Percentiles rank a stretch among this genome's conserved stretches.
Conservation (phyloP, 139 green algal genomes). For the Spirogloea muscicola region DNA sequence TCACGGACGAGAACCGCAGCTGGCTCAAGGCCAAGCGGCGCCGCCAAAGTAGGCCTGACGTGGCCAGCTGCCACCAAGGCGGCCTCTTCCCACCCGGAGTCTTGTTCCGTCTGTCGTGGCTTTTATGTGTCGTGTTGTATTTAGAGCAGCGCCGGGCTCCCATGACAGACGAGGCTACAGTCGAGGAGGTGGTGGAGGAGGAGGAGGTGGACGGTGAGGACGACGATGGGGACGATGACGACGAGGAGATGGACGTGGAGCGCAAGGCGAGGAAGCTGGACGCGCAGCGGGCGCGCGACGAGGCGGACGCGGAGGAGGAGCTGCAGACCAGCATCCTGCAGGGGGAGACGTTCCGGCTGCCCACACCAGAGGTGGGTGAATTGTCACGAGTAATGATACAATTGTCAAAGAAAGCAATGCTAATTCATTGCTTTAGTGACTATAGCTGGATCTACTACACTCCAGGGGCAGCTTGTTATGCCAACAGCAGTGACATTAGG, state of each 20-base stretch:
- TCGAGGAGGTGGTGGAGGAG: slow-evolving; percentile 7
- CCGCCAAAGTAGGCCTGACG: neutral
- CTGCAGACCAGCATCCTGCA: slow-evolving; percentile 41
- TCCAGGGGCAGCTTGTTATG: neutral
- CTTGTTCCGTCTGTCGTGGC: neutral
- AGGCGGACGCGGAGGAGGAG: slow-evolving; percentile 43
- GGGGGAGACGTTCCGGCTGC: slow-evolving; percentile 22
- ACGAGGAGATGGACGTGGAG: slow-evolving; percentile 43
- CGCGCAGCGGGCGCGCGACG: slow-evolving; percentile 19
- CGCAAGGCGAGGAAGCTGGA: slow-evolving; percentile 35
- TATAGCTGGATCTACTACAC: neutral
- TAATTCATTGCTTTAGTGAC: neutral
- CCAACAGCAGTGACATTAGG: neutral
- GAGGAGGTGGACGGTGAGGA: slow-evolving; percentile 25
- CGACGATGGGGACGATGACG: slow-evolving; percentile 16
- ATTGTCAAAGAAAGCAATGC: too few relatives aligned
- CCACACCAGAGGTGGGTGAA: slow-evolving; percentile 42
- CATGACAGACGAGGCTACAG: slow-evolving; percentile 16
- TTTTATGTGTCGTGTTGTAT: neutral
- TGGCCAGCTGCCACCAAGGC: slow-evolving; percentile 1
- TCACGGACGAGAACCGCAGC: slow-evolving; percentile 42
- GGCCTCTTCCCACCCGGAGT: neutral
- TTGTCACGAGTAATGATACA: too few relatives aligned
- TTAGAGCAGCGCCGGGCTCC: neutral
- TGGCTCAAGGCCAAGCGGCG: slow-evolving; percentile 36